Percentiles rank a stretch among this genome's conserved stretches.
Conservation (phyloP, 768 basidiomycete genomes). For the Melanogaster broomeanus region DNA sequence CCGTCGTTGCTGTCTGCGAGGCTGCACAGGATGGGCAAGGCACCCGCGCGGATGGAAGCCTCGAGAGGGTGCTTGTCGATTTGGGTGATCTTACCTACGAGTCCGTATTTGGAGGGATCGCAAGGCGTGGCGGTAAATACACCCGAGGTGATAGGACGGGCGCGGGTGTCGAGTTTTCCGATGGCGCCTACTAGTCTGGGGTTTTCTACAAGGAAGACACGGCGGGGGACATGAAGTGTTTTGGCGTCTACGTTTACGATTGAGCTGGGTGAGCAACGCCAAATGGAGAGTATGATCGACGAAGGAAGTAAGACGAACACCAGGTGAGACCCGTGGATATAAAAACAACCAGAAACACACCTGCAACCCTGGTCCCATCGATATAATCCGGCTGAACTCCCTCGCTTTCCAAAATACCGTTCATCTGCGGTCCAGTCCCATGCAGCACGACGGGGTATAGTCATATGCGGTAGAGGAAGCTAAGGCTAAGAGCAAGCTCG, state of each 20-base stretch:
- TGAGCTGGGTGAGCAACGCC: too few relatives aligned
- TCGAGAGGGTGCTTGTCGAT: conserved; percentile 97
- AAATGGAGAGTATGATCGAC: too few relatives aligned
- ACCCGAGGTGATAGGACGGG: conserved; percentile 96
- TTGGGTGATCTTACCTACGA: conserved; percentile 93
- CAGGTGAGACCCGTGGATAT: neutral
- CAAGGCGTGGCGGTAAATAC: conserved; percentile 98
- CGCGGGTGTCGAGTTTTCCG: conserved; percentile 95
- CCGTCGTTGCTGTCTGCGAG: conserved; percentile 94
- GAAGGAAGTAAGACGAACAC: too few relatives aligned
- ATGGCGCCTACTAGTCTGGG: conserved; percentile 90
- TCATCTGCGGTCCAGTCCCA: conserved; percentile 94
- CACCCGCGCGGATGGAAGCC: conserved; percentile 94
- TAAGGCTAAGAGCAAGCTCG: conserved; percentile 91
- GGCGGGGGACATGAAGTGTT: conserved; percentile 93
- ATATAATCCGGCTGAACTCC: too few relatives aligned
- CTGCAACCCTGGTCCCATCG: conserved; percentile 97
- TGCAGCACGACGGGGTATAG: conserved; percentile 98
- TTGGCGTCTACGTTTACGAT: conserved; percentile 67
- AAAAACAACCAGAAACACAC: conserved; percentile 41
- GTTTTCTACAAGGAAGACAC: conserved; percentile 97
- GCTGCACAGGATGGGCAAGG: too few relatives aligned
- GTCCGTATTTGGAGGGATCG: conserved; percentile 92
- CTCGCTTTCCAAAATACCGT: conserved; percentile 89
- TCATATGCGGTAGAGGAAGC: conserved; percentile 95